Percentiles rank a stretch among this genome's conserved stretches.
Conservation (phyloP, 768 basidiomycete genomes). For the Boletellus ananas region DNA sequence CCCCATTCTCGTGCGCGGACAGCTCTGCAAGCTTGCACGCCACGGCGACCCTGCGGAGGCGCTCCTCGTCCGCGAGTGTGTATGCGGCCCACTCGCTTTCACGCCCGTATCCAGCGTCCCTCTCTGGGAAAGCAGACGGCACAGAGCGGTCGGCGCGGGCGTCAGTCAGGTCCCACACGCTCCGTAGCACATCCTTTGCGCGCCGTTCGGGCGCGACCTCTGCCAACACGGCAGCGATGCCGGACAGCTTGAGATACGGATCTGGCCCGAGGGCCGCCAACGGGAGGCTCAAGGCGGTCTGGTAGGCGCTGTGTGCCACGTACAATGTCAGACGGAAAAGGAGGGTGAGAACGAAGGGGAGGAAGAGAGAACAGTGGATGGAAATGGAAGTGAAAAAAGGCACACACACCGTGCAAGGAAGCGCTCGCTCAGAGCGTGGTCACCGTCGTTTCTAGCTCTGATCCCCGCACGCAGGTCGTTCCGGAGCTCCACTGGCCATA, state of each 20-base stretch:
- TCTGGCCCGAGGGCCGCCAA: slow-evolving; percentile 34
- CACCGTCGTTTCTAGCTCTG: slow-evolving; percentile 55
- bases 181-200: slow-evolving; percentile 25
- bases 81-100: slow-evolving; percentile 19
- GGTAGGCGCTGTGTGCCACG: slow-evolving; percentile 45
- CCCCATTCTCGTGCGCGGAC: slow-evolving; percentile 27
- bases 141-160: neutral
- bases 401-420: slow-evolving; percentile 51
- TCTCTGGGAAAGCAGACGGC: slow-evolving; percentile 3
- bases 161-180: slow-evolving; percentile 20
- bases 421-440: slow-evolving; percentile 47
- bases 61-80: slow-evolving; percentile 33
- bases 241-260: slow-evolving; percentile 64
- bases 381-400: neutral
- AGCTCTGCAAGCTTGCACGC: slow-evolving; percentile 46
- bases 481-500: slow-evolving; percentile 66
- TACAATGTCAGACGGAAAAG: no score
- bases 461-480: slow-evolving; percentile 63
- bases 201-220: slow-evolving; percentile 38
- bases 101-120: neutral
- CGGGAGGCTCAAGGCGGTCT: slow-evolving; percentile 46
- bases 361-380: neutral
- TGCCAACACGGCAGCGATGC: slow-evolving; percentile 59
- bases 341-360: no score
- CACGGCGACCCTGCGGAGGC: slow-evolving; percentile 42